phyloP scores from a whole-genome alignment of 257 asterid species.

The Solanum chiquidenum region DNA sequence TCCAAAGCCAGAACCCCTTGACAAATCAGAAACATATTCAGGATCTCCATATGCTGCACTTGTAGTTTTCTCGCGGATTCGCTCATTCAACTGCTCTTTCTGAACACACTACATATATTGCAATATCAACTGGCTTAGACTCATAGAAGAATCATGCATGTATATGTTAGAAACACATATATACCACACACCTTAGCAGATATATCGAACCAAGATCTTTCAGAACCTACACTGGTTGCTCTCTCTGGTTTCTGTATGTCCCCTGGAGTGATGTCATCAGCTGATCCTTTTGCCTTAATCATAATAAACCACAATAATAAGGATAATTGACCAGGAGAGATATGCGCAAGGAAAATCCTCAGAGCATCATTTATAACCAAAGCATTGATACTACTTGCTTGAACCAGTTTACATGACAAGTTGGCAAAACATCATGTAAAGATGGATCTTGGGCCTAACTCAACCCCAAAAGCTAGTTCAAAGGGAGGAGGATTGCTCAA shows the following conservation, averaged over 20 bases:
- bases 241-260: slow-evolving; percentile 50
- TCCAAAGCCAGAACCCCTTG: slow-evolving; percentile 31
- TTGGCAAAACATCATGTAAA: neutral
- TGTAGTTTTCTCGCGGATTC: slow-evolving; percentile 27
- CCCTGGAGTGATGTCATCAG: slow-evolving; percentile 25
- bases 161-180: neutral
- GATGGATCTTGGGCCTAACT: neutral
- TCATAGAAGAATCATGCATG: neutral
- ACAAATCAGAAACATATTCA: slow-evolving; percentile 35
- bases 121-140: slow-evolving; percentile 15
- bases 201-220: slow-evolving; percentile 48
- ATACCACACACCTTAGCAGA: slow-evolving; percentile 30
- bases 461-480: neutral
- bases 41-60: slow-evolving; percentile 31
- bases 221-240: slow-evolving; percentile 38
- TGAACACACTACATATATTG: slow-evolving; percentile 44
- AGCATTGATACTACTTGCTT: neutral
- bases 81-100: slow-evolving; percentile 34
- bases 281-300: slow-evolving; percentile 48
- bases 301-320: slow-evolving; percentile 2
- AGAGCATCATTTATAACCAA: neutral
- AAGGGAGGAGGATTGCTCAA: neutral
- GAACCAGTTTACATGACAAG: neutral
- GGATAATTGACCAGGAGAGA: neutral
- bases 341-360: neutral